phyloP scores from a whole-genome alignment of 208 protist genomes.

The Leishmania aethiopica region DNA sequence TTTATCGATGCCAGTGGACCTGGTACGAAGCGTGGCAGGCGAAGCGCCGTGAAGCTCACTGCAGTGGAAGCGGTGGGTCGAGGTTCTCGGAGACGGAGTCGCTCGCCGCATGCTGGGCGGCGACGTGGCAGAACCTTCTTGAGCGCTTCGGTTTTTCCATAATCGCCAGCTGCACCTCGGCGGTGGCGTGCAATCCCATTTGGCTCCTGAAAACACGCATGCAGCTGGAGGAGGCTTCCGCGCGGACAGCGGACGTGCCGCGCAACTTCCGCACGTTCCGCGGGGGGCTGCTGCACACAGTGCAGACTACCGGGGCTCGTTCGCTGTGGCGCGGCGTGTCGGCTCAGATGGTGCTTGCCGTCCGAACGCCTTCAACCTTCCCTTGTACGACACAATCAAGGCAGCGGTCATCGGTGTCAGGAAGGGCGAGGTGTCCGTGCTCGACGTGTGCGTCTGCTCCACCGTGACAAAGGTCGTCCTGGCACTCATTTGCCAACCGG shows the following conservation, averaged over 20 bases:
- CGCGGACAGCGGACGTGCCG: conserved; percentile 17
- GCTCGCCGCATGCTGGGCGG: neutral
- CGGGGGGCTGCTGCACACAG: conserved; percentile 55
- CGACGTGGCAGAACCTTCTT: conserved; percentile 39
- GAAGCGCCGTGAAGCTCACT: neutral
- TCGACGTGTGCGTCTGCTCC: conserved; percentile 68
- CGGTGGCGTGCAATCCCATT: conserved; percentile 81
- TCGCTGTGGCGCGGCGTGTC: conserved; percentile 82
- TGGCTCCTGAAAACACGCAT: conserved; percentile 92
- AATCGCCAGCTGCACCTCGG: conserved; percentile 62
- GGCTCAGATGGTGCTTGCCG: conserved; percentile 75
- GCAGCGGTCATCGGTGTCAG: conserved; percentile 15
- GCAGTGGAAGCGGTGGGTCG: neutral
- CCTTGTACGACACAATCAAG: conserved; percentile 85
- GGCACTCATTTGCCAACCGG: conserved; percentile 59
- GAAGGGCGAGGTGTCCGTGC: conserved; percentile 35
- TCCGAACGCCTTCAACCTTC: conserved; percentile 87
- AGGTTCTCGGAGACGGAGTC: neutral
- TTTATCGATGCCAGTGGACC: conserved; percentile 62
- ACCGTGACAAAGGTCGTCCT: conserved; percentile 64
- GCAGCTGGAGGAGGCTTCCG: conserved; percentile 71
- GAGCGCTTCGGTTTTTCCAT: conserved; percentile 57
- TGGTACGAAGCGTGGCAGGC: conserved; percentile 22
- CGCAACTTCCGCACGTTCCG: conserved; percentile 64
- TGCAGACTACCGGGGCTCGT: conserved; percentile 55